Evolutionary conservation across 2,329 filamentous ascomycete species (phyloP).

Genomic region (Tolypocladium ovalisporum): DNA sequence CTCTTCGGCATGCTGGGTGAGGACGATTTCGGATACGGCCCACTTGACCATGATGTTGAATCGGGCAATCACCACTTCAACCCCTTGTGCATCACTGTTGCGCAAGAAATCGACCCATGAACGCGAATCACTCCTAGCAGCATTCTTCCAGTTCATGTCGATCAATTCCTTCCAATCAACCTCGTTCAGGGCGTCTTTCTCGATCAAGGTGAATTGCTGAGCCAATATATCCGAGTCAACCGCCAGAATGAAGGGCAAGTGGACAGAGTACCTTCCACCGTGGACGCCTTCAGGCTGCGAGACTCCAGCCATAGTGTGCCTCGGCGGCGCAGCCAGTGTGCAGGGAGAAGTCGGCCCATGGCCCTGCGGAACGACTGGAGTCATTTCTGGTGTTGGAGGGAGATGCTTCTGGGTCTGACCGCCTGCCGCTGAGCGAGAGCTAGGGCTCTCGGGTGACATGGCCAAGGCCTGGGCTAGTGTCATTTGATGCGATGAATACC

Average conservation of each 20-base stretch:
- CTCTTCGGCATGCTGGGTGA: constrained; percentile 62
- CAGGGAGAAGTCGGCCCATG: constrained; percentile 9
- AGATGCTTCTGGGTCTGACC: constrained; percentile 11
- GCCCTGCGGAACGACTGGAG: constrained; percentile 29
- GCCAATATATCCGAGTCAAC: constrained; percentile 71
- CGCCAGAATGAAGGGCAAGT: constrained; percentile 70
- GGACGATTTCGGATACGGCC: constrained; percentile 68
- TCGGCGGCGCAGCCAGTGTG: constrained; percentile 18
- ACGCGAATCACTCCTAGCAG: constrained; percentile 49
- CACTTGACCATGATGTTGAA: constrained; percentile 88
- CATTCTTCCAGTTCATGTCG: constrained; percentile 71
- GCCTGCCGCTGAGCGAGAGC: neutral
- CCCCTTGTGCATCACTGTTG: constrained; percentile 59
- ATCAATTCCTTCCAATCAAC: constrained; percentile 84
- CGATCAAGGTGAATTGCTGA: constrained; percentile 75
- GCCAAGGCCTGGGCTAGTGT: constrained; percentile 35
- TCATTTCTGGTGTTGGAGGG: constrained; percentile 35
- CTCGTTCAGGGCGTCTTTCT: constrained; percentile 76
- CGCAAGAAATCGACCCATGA: constrained; percentile 78
- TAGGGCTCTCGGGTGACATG: constrained; percentile 3
- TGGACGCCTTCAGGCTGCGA: constrained; percentile 18
- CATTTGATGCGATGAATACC: constrained; percentile 33
- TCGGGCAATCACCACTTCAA: constrained; percentile 74
- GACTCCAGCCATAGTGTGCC: constrained; percentile 24
- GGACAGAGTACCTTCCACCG: constrained; percentile 35